A percentile compares a stretch with the other conserved stretches of the same genome.
Evolutionary conservation across 345 rosid species (phyloP).

Genomic region (Eucalyptus virginea): DNA sequence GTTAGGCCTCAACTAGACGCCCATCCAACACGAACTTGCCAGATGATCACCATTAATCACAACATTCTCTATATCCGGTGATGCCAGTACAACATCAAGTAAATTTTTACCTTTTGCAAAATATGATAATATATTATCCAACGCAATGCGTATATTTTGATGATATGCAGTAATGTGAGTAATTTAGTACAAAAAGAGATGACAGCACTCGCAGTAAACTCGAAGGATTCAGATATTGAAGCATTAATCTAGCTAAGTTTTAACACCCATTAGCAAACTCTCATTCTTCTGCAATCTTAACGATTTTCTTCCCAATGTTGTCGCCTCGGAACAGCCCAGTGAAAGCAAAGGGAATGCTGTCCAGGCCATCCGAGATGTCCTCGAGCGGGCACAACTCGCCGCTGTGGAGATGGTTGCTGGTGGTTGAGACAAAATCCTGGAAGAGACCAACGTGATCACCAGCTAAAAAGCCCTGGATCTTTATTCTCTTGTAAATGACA

Average conservation of each 20-base stretch:
- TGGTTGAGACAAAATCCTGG: constrained; percentile 26
- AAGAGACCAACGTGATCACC: constrained; percentile 5
- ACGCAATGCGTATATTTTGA: background rate
- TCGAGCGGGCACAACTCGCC: constrained; percentile 18
- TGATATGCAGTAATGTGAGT: no score
- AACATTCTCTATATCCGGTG: background rate
- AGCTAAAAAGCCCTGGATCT: constrained; percentile 35
- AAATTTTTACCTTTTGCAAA: background rate
- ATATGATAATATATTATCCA: background rate
- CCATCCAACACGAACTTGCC: background rate
- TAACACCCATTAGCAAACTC: background rate
- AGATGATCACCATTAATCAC: background rate
- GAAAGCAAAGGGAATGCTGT: constrained; percentile 39
- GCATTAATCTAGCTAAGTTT: background rate
- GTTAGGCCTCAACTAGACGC: background rate
- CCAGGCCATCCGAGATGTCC: constrained; percentile 35
- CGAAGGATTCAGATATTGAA: background rate
- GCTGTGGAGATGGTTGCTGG: constrained; percentile 11
- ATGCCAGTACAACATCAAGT: background rate
- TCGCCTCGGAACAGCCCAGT: constrained; percentile 19
- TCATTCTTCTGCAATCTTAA: constrained; percentile 1
- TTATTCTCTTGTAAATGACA: constrained; percentile 36
- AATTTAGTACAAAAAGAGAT: no score
- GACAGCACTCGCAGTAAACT: background rate
- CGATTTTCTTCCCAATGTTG: constrained; percentile 27